A percentile compares a stretch with the other conserved stretches of the same genome.
These are phyloP conservation scores for Cardamine chenopodiifolia DNA, from an alignment of 345 rosid genomes.

Conservation along the genomic window DNA sequence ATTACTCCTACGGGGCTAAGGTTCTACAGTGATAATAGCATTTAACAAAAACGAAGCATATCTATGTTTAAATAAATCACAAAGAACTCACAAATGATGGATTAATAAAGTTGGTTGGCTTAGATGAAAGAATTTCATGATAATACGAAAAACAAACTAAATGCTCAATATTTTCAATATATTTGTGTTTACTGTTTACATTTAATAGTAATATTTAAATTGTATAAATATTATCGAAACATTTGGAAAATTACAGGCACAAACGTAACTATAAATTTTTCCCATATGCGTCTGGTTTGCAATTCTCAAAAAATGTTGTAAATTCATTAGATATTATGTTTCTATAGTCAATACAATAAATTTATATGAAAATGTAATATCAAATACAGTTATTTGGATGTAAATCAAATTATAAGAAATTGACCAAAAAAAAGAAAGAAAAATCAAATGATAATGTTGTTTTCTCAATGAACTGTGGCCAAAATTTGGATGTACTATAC, in stretches of 20 bases:
- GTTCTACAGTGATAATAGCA: constrained; percentile 20
- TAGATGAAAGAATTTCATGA: background rate
- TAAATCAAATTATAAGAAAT: constrained; percentile 1
- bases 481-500: constrained; percentile 5
- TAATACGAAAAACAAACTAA: background rate
- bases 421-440: no score
- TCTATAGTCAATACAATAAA: background rate
- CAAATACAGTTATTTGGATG: background rate
- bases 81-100: background rate
- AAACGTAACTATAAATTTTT: background rate
- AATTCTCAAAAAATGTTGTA: background rate
- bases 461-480: background rate
- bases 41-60: constrained; percentile 7
- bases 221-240: background rate
- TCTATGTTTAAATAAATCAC: constrained; percentile 3
- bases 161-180: background rate
- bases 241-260: background rate
- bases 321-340: background rate
- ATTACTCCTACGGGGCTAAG: constrained; percentile 31
- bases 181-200: background rate
- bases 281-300: background rate
- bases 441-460: constrained; percentile 5
- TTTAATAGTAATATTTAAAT: background rate
- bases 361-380: background rate
- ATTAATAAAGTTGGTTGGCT: constrained; percentile 11